phyloP scores from a whole-genome alignment of 2,329 filamentous ascomycete species.

The Claviceps pazoutovae region DNA sequence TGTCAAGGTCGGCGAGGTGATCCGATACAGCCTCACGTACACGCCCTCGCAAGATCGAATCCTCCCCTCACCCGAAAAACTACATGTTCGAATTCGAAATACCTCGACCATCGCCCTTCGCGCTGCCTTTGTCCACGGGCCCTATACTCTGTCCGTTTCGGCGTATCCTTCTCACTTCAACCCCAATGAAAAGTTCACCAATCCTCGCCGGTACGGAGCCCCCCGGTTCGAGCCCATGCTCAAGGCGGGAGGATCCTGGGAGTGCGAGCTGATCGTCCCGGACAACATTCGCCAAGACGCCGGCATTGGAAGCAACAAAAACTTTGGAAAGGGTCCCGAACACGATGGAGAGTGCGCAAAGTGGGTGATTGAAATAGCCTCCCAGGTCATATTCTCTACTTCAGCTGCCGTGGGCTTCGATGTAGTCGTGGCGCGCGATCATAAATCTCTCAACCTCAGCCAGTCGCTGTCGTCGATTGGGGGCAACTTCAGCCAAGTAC shows the following conservation, averaged over 20 bases:
- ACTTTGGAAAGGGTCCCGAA: conserved; percentile 30
- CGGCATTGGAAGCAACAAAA: conserved; percentile 28
- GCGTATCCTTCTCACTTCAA: conserved; percentile 75
- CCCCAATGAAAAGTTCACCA: conserved; percentile 63
- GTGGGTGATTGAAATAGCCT: conserved; percentile 85
- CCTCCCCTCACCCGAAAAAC: conserved; percentile 64
- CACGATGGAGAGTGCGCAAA: conserved; percentile 46
- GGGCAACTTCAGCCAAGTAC: conserved; percentile 30
- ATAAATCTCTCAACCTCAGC: conserved; percentile 61
- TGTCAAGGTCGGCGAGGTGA: conserved; percentile 87
- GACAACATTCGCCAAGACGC: conserved; percentile 59
- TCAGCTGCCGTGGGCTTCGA: conserved; percentile 83
- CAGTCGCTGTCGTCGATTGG: conserved; percentile 29
- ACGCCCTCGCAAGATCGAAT: conserved; percentile 81
- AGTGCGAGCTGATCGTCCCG: conserved; percentile 65
- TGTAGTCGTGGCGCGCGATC: conserved; percentile 70
- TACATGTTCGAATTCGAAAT: conserved; percentile 84
- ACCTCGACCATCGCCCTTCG: conserved; percentile 79
- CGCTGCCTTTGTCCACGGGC: conserved; percentile 91
- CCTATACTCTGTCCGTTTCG: conserved; percentile 79
- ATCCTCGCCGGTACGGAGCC: conserved; percentile 55
- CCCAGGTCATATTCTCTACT: conserved; percentile 86
- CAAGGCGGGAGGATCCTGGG: conserved; percentile 84
- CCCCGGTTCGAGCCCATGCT: conserved; percentile 94
- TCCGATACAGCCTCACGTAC: conserved; percentile 86